phyloP scores from a whole-genome alignment of 2,329 filamentous ascomycete genomes.

The Acephala macrosclerotiorum region DNA sequence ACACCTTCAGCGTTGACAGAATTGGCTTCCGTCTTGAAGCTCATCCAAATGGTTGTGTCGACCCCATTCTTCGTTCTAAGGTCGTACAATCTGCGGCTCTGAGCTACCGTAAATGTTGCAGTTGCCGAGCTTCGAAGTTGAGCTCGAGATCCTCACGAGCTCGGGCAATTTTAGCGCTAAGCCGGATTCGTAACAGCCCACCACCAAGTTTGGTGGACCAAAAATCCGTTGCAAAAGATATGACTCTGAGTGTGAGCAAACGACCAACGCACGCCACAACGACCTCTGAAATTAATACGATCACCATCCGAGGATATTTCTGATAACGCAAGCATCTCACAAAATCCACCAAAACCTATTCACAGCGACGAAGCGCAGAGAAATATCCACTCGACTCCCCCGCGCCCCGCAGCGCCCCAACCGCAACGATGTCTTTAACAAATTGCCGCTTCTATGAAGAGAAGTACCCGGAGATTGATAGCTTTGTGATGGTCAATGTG shows the following conservation, averaged over 20 bases:
- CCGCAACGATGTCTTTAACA: conserved; percentile 83
- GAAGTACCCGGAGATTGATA: conserved; percentile 98
- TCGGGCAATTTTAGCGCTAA: background rate
- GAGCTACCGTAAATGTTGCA: conserved; percentile 1
- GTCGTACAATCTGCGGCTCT: conserved; percentile 2
- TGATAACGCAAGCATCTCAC: background rate
- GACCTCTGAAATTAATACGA: background rate
- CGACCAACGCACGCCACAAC: conserved; percentile 1
- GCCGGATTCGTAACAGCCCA: conserved; percentile 8
- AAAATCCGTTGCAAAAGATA: conserved; percentile 27
- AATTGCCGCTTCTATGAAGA: conserved; percentile 98
- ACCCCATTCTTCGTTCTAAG: conserved; percentile 25
- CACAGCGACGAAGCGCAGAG: conserved; percentile 31
- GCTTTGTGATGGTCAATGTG: conserved; percentile 99
- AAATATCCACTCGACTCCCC: conserved; percentile 14
- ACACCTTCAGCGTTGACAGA: conserved; percentile 24
- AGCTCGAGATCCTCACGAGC: background rate
- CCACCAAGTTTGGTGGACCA: conserved; percentile 13
- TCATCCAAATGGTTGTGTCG: conserved; percentile 24
- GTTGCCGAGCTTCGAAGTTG: background rate
- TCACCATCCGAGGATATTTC: background rate
- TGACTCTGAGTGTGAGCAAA: conserved; percentile 24
- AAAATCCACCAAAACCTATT: background rate
- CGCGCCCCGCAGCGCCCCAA: conserved; percentile 24
- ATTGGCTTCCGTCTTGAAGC: conserved; percentile 24